Conservation (phyloP, 2,329 filamentous ascomycete species). For the Aspergillus neoniger region DNA sequence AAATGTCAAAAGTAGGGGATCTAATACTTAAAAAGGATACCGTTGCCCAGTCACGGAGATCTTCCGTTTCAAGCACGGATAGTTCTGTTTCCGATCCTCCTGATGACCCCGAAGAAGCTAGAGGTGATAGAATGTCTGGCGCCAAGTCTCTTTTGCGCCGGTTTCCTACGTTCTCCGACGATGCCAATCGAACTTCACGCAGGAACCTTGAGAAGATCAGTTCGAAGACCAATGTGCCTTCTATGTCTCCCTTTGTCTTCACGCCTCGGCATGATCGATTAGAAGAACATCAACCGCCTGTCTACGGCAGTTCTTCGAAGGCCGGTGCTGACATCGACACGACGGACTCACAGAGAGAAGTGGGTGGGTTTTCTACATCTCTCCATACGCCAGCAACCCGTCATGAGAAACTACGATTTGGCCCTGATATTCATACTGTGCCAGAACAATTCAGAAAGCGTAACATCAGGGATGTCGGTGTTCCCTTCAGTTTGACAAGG, state of each 20-base stretch:
- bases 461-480: conserved; percentile 30
- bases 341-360: conserved; percentile 16
- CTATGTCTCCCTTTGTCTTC: conserved; percentile 56
- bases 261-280: conserved; percentile 43
- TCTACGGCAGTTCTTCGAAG: conserved; percentile 19
- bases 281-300: conserved; percentile 30
- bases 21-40: conserved; percentile 62
- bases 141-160: conserved; percentile 33
- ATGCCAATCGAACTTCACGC: conserved; percentile 33
- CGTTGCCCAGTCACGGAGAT: conserved; percentile 44
- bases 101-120: conserved; percentile 44
- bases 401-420: conserved; percentile 33
- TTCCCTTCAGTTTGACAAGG: conserved; percentile 34
- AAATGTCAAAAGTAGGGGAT: conserved; percentile 63
- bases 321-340: conserved; percentile 11
- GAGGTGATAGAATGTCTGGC: conserved; percentile 32
- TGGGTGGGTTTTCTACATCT: conserved; percentile 1
- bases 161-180: conserved; percentile 39
- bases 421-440: conserved; percentile 26
- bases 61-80: conserved; percentile 47
- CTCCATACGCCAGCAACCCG: conserved; percentile 15
- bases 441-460: conserved; percentile 26
- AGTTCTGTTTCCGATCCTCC: conserved; percentile 52
- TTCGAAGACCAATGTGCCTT: conserved; percentile 46
- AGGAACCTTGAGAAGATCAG: conserved; percentile 36